Base-by-base conservation (phyloP, 345 rosid genomes). In the Punica granatum region DNA sequence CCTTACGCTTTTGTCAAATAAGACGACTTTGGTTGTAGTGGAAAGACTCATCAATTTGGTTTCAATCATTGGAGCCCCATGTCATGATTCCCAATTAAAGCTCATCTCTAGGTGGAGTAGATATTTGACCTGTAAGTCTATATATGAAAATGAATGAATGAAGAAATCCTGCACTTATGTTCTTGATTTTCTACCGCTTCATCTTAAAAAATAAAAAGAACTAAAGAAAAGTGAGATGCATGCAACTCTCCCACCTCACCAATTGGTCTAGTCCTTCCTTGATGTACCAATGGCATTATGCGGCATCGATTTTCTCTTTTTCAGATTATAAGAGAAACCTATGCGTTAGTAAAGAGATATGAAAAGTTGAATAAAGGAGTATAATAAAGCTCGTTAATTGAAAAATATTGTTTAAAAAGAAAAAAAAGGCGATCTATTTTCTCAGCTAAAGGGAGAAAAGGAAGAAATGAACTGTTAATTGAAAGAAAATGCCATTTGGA, bases 51-150 rank as follows among this genome's bases (percentile, higher is more conserved):
- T 23, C 59, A 25, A 53, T 18, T 23, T 25, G 21, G 31, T 30
- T 53, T 25, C 31, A 53, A 53, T 53, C 59, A 53, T 53, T 25
- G 59, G 23, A 53, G 14, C 59, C 59, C 59, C 53, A n/a, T 53
- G 28, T 25, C 31, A 53, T 53, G 30, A 53, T 53, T n/a, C 21
- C 21, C 1, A 1, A 53, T 23, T 21, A 18, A 18, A 46, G 23
- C 53, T n/a, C 53, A 46, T 53, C 31, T 25, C 31, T n/a, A 7
- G 59, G 1, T 23, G 30, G 21, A 49, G 56, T 6, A 25, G 26
- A 49, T 19, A 7, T 25, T 53, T 25, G 59, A 23, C 31, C 31
- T 25, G 1, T 1, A 48, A 48, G 16, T 4, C 5, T 12, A 48
- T 3, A 48, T 4, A 48, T n/a, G 59, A 10, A 53, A 2, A 23